A percentile compares a stretch with the other conserved stretches of the same genome.
These are phyloP conservation scores for Paramecium biaurelia DNA, from an alignment of 73 alveolate genomes.

Conservation along the genomic window DNA sequence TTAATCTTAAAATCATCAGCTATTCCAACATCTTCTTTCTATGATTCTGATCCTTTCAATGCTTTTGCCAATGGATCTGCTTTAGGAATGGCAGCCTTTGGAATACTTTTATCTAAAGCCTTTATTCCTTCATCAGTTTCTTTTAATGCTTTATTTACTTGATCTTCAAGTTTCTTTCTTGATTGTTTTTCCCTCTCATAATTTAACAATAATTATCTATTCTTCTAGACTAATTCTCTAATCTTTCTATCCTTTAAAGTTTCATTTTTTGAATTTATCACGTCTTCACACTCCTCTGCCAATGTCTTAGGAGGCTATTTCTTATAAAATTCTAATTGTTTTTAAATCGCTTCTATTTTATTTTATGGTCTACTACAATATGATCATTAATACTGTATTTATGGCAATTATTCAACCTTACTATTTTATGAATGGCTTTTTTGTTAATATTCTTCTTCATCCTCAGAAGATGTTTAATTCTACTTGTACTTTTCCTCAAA, in stretches of 20 bases:
- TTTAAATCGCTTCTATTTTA: conserved; percentile 33
- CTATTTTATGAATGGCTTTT: not conserved
- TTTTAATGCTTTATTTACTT: conserved; percentile 43
- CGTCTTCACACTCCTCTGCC: conserved; percentile 51
- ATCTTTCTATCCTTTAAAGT: conserved; percentile 50
- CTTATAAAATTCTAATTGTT: conserved; percentile 4
- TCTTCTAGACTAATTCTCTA: conserved; percentile 49
- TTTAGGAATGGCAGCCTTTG: not conserved
- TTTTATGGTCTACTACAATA: not conserved
- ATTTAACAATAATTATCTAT: not conserved
- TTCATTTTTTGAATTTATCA: conserved; percentile 61
- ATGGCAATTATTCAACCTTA: not conserved
- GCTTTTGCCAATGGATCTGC: conserved; percentile 47
- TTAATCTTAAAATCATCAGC: conserved; percentile 55
- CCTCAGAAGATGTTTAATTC: conserved; percentile 4
- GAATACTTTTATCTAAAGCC: conserved; percentile 1
- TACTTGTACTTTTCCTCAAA: not conserved
- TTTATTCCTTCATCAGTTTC: conserved; percentile 49
- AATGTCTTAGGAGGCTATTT: conserved; percentile 10
- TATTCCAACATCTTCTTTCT: conserved; percentile 4
- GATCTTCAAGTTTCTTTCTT: conserved; percentile 44
- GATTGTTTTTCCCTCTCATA: conserved; percentile 52
- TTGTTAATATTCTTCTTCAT: not conserved
- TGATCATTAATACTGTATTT: not conserved
- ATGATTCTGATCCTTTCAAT: not conserved